These are phyloP conservation scores for Pseudogymnoascus sp. DNA, from an alignment of 2,329 filamentous ascomycete species.

Conservation along the genomic window DNA sequence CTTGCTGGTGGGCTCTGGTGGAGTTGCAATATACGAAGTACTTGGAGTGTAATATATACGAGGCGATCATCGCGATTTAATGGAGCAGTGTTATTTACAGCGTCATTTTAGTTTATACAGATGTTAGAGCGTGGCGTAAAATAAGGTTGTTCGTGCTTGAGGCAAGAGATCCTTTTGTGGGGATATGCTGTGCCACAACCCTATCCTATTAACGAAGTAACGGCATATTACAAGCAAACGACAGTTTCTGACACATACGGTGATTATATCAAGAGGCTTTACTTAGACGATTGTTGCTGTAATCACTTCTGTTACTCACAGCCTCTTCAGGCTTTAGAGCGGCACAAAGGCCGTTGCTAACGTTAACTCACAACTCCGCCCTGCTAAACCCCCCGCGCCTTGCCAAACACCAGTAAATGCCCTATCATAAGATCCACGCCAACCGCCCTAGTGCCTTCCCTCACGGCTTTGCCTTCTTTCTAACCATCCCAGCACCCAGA, in stretches of 20 bases:
- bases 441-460: not conserved
- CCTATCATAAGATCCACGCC: not conserved
- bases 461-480: conserved; percentile 46
- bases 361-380: not conserved
- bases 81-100: not conserved
- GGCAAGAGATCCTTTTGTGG: not conserved
- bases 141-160: not conserved
- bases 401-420: not conserved
- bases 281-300: not conserved
- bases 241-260: not conserved
- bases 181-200: not conserved
- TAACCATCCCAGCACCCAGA: conserved; percentile 40
- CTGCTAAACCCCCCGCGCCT: not conserved
- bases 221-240: not conserved
- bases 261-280: too few species aligned
- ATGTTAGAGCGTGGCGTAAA: not conserved
- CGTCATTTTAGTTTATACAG: not conserved
- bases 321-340: not conserved
- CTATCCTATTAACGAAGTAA: not conserved
- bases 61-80: not conserved
- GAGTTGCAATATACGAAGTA: not conserved
- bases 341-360: not conserved
- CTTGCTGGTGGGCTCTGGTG: not conserved
- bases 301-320: not conserved
- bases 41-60: conserved; percentile 6